A percentile compares a stretch with the other conserved stretches of the same genome.
phyloP scores from a whole-genome alignment of 2,329 filamentous ascomycete genomes.

The Aspergillus glaucus region DNA sequence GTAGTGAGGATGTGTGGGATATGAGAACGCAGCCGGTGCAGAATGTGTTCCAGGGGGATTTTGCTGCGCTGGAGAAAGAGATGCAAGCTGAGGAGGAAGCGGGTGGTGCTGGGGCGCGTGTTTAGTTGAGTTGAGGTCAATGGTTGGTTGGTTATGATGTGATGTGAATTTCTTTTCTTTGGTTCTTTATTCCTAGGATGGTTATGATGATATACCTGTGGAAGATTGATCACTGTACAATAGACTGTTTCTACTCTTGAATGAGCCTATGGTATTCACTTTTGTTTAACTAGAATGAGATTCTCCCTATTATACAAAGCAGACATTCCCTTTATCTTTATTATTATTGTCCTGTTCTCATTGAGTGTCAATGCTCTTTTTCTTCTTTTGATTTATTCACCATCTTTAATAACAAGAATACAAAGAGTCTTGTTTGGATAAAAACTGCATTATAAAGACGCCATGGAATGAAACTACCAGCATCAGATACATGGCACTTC shows the following conservation, averaged over 20 bases:
- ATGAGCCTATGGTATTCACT: background rate
- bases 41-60: constrained; percentile 42
- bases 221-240: background rate
- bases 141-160: constrained; percentile 12
- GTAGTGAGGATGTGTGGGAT: constrained; percentile 88
- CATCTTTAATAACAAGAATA: background rate
- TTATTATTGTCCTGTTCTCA: background rate
- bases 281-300: background rate
- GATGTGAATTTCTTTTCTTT: background rate
- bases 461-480: no score
- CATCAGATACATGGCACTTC: no score
- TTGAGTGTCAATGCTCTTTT: background rate
- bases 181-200: background rate
- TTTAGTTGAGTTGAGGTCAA: constrained; percentile 12
- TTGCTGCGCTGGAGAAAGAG: constrained; percentile 36
- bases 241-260: background rate
- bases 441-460: no score
- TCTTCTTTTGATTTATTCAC: background rate
- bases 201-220: background rate
- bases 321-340: background rate
- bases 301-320: no score
- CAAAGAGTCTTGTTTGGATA: background rate
- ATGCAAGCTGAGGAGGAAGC: constrained; percentile 40
- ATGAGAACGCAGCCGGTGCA: constrained; percentile 58
- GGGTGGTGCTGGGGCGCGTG: background rate